Base-by-base conservation (phyloP, 306 rosid species). In the Inga oerstediana region DNA sequence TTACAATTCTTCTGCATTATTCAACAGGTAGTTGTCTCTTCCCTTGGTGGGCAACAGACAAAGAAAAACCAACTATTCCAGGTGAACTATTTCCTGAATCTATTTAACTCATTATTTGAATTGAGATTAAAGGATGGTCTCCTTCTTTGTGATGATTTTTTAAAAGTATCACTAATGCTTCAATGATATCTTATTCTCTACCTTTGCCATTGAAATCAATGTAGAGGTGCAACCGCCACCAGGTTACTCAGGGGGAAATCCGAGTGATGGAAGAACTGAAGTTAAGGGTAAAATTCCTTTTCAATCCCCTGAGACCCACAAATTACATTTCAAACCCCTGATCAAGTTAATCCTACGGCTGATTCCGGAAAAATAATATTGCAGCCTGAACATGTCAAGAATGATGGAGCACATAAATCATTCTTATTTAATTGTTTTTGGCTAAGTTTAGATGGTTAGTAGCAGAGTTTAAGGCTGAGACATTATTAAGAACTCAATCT, bases 11-110 rank as follows among this genome's bases (percentile, higher is more conserved):
- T 82, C 27, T 77, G 39, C 58, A 37, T 27, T 54, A 73, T 71
- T 80, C 16, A 80, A 72, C 86, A 94, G 95, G 95, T 17, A 43
- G 43, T 39, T 89, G 89, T 92, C 35, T 91, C 44, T 84, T 82
- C 83, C 86, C 85, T 5, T 76, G 78, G 10, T 56, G 46, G 74
- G 32, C 14, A 24, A 37, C 22, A 2, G 85, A 24, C 9, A 64
- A 32, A 56, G 81, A 43, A 37, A 72, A 11, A 54, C 54, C 30
- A 37, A 24, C 62, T 27, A 70, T 51, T 14, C 82, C 32, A 84
- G 97, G 98, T 92, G 85, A 73, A 69, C 35, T 73, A 79, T 65
- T 61, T 62, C 66, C 51, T 70, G 30, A 71, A 61, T 71, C 30
- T 49, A 48, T 24, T 49, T 39, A 76, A 54, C 19, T 41, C 46